Evolutionary conservation across 345 rosid species (phyloP).

Genomic region (Bruguiera gymnorhiza): DNA sequence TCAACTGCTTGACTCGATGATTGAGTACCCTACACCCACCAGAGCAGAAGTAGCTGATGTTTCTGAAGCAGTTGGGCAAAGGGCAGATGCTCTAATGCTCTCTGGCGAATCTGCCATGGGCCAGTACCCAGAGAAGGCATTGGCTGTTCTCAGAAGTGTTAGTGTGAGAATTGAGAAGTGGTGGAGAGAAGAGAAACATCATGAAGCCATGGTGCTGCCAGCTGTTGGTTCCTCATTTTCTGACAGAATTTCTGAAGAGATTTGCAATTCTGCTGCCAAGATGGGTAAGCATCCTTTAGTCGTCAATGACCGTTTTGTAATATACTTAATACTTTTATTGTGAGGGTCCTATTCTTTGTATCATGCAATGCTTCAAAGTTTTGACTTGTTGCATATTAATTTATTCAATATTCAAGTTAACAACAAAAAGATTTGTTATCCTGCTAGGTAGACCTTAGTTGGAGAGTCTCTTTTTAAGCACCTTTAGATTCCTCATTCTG

Average conservation of each 20-base stretch:
- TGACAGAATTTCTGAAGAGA: constrained; percentile 87
- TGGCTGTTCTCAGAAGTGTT: constrained; percentile 85
- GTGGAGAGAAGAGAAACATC: constrained; percentile 96
- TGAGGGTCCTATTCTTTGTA: too few relatives aligned
- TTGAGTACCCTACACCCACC: constrained; percentile 98
- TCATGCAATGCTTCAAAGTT: too few relatives aligned
- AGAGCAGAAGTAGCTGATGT: constrained; percentile 99
- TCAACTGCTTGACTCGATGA: constrained; percentile 96
- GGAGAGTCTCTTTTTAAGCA: not conserved
- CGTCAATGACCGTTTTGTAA: not conserved
- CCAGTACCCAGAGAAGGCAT: constrained; percentile 94
- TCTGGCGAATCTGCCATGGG: constrained; percentile 99
- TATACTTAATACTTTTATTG: too few relatives aligned
- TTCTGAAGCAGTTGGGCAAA: constrained; percentile 97
- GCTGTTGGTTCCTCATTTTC: constrained; percentile 65
- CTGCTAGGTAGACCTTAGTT: not conserved
- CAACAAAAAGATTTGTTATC: not conserved
- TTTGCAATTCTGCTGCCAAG: constrained; percentile 94
- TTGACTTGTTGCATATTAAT: too few relatives aligned
- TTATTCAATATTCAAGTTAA: not conserved
- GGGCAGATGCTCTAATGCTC: constrained; percentile 96
- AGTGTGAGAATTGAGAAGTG: constrained; percentile 93
- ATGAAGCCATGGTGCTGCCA: constrained; percentile 73
- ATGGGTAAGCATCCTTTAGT: constrained; percentile 65
- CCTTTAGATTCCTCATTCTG: too few relatives aligned